A percentile compares a stretch with the other conserved stretches of the same genome.
Conservation (phyloP, 192 early-diverging fungal species). For the Cetraspora pellucida region DNA sequence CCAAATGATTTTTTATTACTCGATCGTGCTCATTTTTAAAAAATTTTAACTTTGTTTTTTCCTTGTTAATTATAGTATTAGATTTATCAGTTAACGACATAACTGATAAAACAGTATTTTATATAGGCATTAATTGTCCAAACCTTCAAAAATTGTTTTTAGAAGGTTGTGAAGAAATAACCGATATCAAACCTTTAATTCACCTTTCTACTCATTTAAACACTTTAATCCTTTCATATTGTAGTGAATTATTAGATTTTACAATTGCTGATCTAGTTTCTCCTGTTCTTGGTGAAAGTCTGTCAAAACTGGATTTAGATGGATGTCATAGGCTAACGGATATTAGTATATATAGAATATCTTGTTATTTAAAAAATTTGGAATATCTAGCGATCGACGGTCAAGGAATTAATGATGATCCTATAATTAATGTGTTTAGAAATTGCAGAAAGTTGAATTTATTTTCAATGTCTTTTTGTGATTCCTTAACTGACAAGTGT, state of each 20-base stretch:
- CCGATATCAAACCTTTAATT: not conserved
- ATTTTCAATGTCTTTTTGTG: slow-evolving; percentile 26
- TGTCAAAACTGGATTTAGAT: slow-evolving; percentile 20
- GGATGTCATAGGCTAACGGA: slow-evolving; percentile 11
- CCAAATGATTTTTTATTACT: not conserved
- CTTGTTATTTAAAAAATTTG: not conserved
- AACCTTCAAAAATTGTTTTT: slow-evolving; percentile 7
- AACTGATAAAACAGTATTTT: not conserved
- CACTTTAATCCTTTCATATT: slow-evolving; percentile 2
- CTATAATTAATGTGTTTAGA: not conserved
- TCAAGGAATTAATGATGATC: slow-evolving; percentile 5
- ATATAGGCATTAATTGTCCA: not conserved
- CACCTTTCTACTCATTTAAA: not conserved
- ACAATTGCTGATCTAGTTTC: not conserved
- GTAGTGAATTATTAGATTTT: not conserved
- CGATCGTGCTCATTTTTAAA: not conserved
- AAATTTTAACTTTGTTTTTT: slow-evolving; percentile 1
- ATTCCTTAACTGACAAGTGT: slow-evolving; percentile 1
- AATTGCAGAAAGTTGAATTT: slow-evolving; percentile 13
- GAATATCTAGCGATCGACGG: slow-evolving; percentile 25
- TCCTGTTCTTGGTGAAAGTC: not conserved
- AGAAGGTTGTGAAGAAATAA: slow-evolving; percentile 22
- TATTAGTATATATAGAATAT: not conserved
- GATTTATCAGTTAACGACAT: slow-evolving; percentile 5
- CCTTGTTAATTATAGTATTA: slow-evolving; percentile 1